phyloP scores from a whole-genome alignment of 805 yeast species.

The Starmerella stellata region DNA sequence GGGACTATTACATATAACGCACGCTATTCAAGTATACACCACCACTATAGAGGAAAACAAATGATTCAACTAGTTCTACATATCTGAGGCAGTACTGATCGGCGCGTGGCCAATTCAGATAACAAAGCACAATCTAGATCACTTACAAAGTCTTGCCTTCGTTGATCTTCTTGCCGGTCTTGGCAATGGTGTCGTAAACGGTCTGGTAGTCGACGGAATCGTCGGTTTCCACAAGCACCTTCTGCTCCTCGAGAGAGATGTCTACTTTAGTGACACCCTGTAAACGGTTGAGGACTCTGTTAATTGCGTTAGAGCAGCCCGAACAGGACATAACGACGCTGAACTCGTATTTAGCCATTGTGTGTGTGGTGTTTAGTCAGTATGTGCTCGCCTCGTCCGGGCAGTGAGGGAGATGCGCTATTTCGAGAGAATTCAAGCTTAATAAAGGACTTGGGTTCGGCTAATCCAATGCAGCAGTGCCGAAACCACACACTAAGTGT shows the following conservation, averaged over 20 bases:
- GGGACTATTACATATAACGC: too few relatives aligned
- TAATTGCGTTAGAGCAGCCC: constrained; percentile 72
- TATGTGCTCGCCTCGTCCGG: too few relatives aligned
- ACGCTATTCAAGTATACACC: too few relatives aligned
- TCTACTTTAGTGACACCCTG: constrained; percentile 59
- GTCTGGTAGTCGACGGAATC: constrained; percentile 46
- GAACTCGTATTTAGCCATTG: constrained; percentile 16
- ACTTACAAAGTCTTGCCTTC: constrained; percentile 36
- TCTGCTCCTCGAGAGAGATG: constrained; percentile 61
- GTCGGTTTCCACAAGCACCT: constrained; percentile 56
- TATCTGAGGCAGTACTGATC: too few relatives aligned
- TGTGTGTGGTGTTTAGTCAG: too few relatives aligned
- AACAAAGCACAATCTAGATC: neutral
- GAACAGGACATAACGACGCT: constrained; percentile 19
- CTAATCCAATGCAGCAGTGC: too few relatives aligned
- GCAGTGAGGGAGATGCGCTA: too few relatives aligned
- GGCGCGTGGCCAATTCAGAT: neutral
- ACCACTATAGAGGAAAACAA: neutral
- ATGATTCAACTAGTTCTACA: neutral
- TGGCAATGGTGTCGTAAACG: constrained; percentile 61
- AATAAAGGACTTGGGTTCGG: too few relatives aligned
- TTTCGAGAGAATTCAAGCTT: too few relatives aligned
- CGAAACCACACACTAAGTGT: too few relatives aligned
- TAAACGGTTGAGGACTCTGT: constrained; percentile 49
- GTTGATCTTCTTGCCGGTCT: constrained; percentile 75